phyloP scores from a whole-genome alignment of 139 green algal genomes.

The Chlorella sorokiniana region DNA sequence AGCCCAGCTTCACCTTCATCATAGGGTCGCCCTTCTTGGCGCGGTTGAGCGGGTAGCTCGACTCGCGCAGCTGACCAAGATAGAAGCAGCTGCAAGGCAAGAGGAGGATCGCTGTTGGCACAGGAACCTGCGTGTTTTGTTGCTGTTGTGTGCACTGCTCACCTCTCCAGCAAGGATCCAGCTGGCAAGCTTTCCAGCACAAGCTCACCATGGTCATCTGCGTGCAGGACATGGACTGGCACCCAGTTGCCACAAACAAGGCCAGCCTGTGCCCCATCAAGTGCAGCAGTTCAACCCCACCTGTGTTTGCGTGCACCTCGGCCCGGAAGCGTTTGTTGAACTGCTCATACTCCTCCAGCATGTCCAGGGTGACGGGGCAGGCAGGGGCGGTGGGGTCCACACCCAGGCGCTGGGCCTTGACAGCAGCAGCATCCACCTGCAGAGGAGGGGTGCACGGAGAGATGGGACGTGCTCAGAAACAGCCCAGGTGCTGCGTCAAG shows the following conservation, averaged over 20 bases:
- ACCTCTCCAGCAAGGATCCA: conserved; percentile 13
- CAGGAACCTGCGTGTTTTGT: too few relatives aligned
- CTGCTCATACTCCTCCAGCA: conserved; percentile 23
- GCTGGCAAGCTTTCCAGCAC: conserved; percentile 5
- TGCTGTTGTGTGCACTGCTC: too few relatives aligned
- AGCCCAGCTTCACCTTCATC: not conserved
- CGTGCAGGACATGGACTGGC: not conserved
- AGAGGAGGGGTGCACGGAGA: too few relatives aligned
- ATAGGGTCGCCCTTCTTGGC: not conserved
- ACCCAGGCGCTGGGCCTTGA: conserved; percentile 21
- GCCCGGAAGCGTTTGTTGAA: not conserved
- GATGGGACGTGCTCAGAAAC: not conserved
- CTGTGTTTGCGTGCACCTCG: not conserved
- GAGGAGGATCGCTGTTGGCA: too few relatives aligned
- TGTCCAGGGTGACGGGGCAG: conserved; percentile 23
- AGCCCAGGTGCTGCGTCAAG: not conserved
- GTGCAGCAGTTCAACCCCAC: not conserved
- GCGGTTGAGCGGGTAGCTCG: not conserved
- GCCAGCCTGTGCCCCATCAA: not conserved
- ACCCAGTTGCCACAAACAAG: not conserved
- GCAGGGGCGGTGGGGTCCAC: not conserved
- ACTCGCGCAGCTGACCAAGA: not conserved
- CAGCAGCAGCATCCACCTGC: conserved; percentile 22
- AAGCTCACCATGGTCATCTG: conserved; percentile 1
- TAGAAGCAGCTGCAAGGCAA: conserved; percentile 5